Evolutionary conservation across 768 basidiomycete genomes (phyloP).

Genomic region (Peribolospora baueri): DNA sequence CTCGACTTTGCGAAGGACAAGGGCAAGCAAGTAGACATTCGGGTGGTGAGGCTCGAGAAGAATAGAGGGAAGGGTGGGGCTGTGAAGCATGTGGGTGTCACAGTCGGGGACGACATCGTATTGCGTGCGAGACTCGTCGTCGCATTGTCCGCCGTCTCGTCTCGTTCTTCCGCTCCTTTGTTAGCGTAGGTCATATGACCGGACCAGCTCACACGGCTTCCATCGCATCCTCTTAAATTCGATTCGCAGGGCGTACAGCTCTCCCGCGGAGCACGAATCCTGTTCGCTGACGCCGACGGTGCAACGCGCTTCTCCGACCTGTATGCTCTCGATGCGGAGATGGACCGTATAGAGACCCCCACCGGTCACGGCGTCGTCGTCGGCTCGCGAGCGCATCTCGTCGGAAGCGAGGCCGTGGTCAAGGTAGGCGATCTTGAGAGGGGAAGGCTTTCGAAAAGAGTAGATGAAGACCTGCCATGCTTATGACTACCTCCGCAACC

Average conservation of each 20-base stretch:
- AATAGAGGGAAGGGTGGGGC: conserved; percentile 88
- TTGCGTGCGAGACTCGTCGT: background rate
- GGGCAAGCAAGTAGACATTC: conserved; percentile 17
- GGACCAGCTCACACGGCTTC: background rate
- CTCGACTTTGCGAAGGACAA: conserved; percentile 36
- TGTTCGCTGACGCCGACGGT: conserved; percentile 89
- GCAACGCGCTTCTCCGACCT: conserved; percentile 71
- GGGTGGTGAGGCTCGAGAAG: conserved; percentile 43
- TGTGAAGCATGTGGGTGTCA: conserved; percentile 37
- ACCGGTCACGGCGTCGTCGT: conserved; percentile 39
- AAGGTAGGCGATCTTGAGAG: conserved; percentile 32
- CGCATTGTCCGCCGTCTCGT: background rate
- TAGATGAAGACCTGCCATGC: background rate
- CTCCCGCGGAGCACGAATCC: conserved; percentile 44
- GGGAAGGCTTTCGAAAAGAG: background rate
- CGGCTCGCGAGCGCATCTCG: conserved; percentile 78
- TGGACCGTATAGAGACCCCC: conserved; percentile 33
- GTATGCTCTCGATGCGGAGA: conserved; percentile 46
- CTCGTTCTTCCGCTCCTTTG: no score
- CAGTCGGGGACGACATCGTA: no score
- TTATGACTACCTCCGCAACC: background rate
- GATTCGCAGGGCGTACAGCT: conserved; percentile 43
- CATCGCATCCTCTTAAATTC: background rate
- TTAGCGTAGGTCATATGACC: no score
- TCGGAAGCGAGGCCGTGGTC: conserved; percentile 74